phyloP scores from a whole-genome alignment of 495 filamentous ascomycete species.

The Hypoxylon fuscum region DNA sequence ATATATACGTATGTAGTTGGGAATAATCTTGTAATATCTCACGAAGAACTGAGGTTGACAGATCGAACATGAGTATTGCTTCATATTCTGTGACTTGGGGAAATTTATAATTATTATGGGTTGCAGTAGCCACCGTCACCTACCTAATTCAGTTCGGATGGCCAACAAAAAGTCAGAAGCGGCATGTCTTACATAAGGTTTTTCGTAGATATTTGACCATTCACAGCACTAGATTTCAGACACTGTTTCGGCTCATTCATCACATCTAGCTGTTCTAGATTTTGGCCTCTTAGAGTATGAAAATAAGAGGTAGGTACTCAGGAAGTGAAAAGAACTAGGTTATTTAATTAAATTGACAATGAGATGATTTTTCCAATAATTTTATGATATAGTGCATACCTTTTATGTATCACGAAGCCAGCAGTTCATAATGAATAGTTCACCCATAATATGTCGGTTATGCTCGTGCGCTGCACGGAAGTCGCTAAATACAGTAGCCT shows the following conservation, averaged over 20 bases:
- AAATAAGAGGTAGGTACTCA: no score
- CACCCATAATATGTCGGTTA: no score
- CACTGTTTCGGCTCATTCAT: constrained; percentile 1
- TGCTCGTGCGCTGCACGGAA: background rate
- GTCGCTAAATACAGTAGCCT: constrained; percentile 10
- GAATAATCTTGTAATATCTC: background rate
- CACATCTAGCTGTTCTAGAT: background rate
- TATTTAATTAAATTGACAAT: background rate
- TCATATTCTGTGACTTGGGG: background rate
- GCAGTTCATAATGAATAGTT: no score
- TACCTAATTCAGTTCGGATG: constrained; percentile 20
- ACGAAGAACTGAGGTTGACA: constrained; percentile 10
- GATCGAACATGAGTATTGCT: constrained; percentile 10
- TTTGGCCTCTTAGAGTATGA: background rate
- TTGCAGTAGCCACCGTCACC: constrained; percentile 1
- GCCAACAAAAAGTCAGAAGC: no score
- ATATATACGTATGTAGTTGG: background rate
- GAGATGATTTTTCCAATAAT: background rate
- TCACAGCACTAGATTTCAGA: constrained; percentile 1
- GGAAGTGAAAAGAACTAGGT: no score
- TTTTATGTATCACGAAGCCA: no score
- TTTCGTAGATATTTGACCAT: constrained; percentile 6
- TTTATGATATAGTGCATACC: no score
- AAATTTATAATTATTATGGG: no score
- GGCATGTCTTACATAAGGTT: constrained; percentile 1